Percentiles rank a stretch among this genome's conserved stretches.
Evolutionary conservation across 441 rosid genomes (phyloP).

Genomic region (Melastoma candidum): DNA sequence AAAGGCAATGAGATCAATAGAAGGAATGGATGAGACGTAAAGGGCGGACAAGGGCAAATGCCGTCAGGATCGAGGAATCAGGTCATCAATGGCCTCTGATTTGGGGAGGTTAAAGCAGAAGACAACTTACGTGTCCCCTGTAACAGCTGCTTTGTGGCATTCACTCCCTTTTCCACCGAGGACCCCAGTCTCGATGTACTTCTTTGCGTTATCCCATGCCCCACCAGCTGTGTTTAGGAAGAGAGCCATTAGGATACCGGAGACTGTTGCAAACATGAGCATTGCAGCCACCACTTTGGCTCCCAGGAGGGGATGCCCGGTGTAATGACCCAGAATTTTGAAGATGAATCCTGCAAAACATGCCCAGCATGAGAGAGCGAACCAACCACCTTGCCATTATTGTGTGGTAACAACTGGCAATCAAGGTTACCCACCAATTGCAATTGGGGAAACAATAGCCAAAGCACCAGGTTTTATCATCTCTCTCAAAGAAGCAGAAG

Average conservation of each 20-base stretch:
- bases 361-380: conserved; percentile 1
- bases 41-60: not conserved
- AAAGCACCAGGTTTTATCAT: conserved; percentile 98
- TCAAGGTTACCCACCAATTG: conserved; percentile 43
- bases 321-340: conserved; percentile 79
- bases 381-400: no score
- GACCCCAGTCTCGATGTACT: conserved; percentile 89
- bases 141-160: conserved; percentile 90
- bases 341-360: conserved; percentile 65
- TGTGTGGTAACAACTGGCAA: not conserved
- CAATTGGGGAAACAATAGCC: conserved; percentile 84
- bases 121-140: conserved; percentile 87
- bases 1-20: not conserved
- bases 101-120: not conserved
- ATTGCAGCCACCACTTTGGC: conserved; percentile 92
- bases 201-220: conserved; percentile 99
- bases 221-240: conserved; percentile 98
- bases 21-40: not conserved
- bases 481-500: conserved; percentile 93
- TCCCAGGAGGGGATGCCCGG: conserved; percentile 92
- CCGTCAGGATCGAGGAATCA: not conserved
- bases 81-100: no score
- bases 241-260: conserved; percentile 97
- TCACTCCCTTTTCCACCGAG: conserved; percentile 98
- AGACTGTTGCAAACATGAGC: conserved; percentile 93